Conservation (phyloP, 176 grass and related monocot genomes). For the Alopecurus myosuroides region DNA sequence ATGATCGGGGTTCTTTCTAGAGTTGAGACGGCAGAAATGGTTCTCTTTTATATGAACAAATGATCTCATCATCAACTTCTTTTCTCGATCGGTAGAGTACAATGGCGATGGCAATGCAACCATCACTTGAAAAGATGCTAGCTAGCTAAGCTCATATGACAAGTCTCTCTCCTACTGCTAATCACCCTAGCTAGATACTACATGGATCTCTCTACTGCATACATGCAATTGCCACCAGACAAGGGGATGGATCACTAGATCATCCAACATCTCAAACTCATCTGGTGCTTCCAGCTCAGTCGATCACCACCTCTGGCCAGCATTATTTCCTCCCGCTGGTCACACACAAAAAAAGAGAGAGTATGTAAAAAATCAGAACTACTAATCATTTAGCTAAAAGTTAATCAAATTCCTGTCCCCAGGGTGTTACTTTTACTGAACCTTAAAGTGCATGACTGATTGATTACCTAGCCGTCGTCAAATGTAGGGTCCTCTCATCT, state of each 20-base stretch:
- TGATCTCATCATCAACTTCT: neutral
- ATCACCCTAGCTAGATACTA: constrained; percentile 19
- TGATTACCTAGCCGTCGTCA: constrained; percentile 28
- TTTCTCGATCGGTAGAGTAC: constrained; percentile 23
- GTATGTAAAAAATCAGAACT: too few relatives aligned
- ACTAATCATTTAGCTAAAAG: too few relatives aligned
- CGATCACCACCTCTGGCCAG: neutral
- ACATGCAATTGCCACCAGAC: constrained; percentile 31
- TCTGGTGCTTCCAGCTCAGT: constrained; percentile 30
- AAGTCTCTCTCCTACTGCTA: constrained; percentile 20
- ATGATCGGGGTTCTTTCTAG: neutral
- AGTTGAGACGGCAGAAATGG: constrained; percentile 8
- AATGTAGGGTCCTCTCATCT: constrained; percentile 33
- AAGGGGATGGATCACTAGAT: constrained; percentile 63
- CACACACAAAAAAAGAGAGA: neutral
- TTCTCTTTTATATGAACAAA: constrained; percentile 39
- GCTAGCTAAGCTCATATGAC: neutral
- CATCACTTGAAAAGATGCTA: neutral
- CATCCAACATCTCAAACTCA: constrained; percentile 76
- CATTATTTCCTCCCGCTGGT: constrained; percentile 29
- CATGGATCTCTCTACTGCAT: neutral
- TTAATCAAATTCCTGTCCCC: too few relatives aligned
- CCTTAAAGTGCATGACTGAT: constrained; percentile 6
- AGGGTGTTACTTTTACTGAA: neutral
- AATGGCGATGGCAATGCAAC: constrained; percentile 28